phyloP scores from a whole-genome alignment of 2,329 filamentous ascomycete genomes.

The Alternaria brassicae region DNA sequence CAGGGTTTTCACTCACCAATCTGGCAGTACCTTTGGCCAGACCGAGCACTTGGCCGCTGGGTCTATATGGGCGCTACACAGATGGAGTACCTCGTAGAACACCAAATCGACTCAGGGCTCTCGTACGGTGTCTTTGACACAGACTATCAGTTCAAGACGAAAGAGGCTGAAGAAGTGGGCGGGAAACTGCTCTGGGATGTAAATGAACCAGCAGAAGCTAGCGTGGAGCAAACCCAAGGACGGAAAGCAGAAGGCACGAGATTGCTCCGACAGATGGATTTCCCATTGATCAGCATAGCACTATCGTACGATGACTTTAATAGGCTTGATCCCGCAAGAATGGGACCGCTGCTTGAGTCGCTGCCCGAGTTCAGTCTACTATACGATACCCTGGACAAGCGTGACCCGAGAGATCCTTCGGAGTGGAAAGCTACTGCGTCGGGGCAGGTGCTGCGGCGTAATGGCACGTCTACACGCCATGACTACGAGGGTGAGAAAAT shows the following conservation, averaged over 20 bases:
- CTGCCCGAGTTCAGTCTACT: conserved; percentile 36
- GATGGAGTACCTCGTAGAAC: conserved; percentile 39
- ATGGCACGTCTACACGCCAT: conserved; percentile 47
- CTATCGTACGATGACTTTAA: conserved; percentile 45
- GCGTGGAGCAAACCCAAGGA: conserved; percentile 25
- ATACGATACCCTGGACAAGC: conserved; percentile 29
- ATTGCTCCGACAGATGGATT: conserved; percentile 49
- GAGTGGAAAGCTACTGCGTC: conserved; percentile 38
- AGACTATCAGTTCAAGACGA: conserved; percentile 47
- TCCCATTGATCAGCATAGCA: conserved; percentile 50
- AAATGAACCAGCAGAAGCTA: conserved; percentile 11
- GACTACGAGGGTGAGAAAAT: conserved; percentile 47
- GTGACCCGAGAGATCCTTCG: conserved; percentile 32
- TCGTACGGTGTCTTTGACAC: conserved; percentile 52
- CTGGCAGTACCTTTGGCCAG: conserved; percentile 39
- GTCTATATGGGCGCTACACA: conserved; percentile 12
- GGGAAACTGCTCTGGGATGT: conserved; percentile 41
- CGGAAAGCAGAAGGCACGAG: conserved; percentile 28
- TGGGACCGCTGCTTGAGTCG: conserved; percentile 28
- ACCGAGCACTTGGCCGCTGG: conserved; percentile 23
- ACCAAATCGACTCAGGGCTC: conserved; percentile 46
- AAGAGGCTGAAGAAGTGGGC: conserved; percentile 34
- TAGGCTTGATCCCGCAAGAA: conserved; percentile 32
- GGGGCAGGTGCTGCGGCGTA: conserved; percentile 46
- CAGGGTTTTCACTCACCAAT: conserved; percentile 42